Evolutionary conservation across 2,329 filamentous ascomycete species (phyloP), one percentile per base, ranked within the genome.

Genomic region (Tolypocladium guangdongense): DNA sequence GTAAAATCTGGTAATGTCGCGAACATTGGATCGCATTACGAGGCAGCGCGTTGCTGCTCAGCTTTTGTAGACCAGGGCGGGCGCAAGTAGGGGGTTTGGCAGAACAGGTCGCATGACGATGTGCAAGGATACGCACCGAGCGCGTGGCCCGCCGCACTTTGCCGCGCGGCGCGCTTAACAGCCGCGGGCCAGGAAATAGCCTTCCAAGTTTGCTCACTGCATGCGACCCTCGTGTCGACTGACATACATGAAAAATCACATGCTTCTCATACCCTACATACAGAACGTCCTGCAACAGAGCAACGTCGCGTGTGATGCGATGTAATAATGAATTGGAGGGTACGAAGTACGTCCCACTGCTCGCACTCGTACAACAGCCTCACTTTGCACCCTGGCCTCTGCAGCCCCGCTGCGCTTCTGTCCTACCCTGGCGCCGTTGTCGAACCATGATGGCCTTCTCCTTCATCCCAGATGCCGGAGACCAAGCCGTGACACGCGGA

Each of bases 1-100:
- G 82, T 80, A 55, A 89, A 77, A 56, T 83, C 81, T 48, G 84
- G 84, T 18, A 88, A 76, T 49, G 83, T 74, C 47, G 78, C 78
- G 60, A 86, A 78, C 78, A 85, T 85, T 54, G 52, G 49, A 57
- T 68, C 14, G 11, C 18, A 20, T 22, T 24, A 22, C 30, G 36
- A 12, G 14, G 36, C 32, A 35, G 18, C 20, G 30, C 45, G 22
- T 20, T 32, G 38, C 27, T 38, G 52, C 41, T 33, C 39, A 32
- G 50, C 37, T 27, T 50, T 46, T n/a, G 50, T 36, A 16, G 39
- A 16, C 18, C 20, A 30, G 18, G 32, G 6, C 35, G 36, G 37
- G 30, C 47, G 18, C 52, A 37, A 30, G 24, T 45, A 30, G 41
- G 7, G 32, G 43, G 16, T 46, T 30, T 46, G 24, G 43, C 27